Evolutionary conservation across 495 filamentous ascomycete genomes (phyloP), one percentile per base, ranked within the genome.

Genomic region (Echria macrotheca): DNA sequence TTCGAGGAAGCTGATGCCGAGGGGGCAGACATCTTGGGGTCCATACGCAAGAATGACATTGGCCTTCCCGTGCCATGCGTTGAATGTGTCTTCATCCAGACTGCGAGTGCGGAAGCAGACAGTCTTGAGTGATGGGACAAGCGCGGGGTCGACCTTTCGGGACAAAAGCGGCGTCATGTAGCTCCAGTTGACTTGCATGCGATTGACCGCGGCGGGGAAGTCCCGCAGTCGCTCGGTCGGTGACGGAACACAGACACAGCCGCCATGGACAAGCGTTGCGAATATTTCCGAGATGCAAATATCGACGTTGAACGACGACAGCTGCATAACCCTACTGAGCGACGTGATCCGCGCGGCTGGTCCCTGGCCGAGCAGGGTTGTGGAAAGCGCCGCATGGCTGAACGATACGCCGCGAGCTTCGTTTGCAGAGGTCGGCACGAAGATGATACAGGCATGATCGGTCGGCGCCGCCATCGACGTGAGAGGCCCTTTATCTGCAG

Each of bases 291-390:
- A 59, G 15, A 87, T 69, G 35, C 80, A 79, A 23, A 81, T 75
- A 50, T 90, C 86, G 31, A 85, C 85, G 1, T 80, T 80, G 56
- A 81, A 85, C 37, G 80, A 80, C 1, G 84, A 81, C 45, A 85
- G 79, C 50, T 89, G 84, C 53, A 89, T 70, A 6, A 82, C 73
- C 4, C 80, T 66, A 12, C 78, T 79, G 0, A 63, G 57, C 0
- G 71, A 55, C 28, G 72, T 63, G 35, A 85, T 74, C 8, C 65
- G 50, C 12, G 82, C 56, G 0, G 69, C 67, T 0, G 67, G 61
- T 1, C 72, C 74, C 49, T 83, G 80, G n/a, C 67, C 68, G 1
- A 66, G 46, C 18, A 73, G 66, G 9, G 67, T 60, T 0, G 68
- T 67, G 0, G 72, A 66, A n/a, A 73, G 47, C 7, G 72, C 67